These are phyloP conservation scores for Cronartium ribicola DNA, from an alignment of 1,284 basidiomycete species.

Conservation along the genomic window DNA sequence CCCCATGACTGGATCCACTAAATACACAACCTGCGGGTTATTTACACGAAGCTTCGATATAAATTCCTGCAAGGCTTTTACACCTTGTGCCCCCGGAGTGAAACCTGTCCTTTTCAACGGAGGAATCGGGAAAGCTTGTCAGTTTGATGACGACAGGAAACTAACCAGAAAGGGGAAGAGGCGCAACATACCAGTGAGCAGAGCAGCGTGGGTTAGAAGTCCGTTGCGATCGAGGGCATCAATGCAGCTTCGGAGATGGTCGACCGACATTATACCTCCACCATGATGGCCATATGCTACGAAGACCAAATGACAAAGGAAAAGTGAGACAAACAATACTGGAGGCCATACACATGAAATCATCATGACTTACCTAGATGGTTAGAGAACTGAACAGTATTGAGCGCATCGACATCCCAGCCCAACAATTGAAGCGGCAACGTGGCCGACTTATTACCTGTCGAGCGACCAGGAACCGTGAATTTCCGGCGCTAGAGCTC, in stretches of 20 bases:
- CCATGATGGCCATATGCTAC: slow-evolving; percentile 34
- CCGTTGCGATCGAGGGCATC: slow-evolving; percentile 22
- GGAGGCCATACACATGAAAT: slow-evolving; percentile 2
- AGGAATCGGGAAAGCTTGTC: neutral
- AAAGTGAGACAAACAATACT: neutral
- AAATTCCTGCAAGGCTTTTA: slow-evolving; percentile 20
- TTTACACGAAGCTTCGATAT: slow-evolving; percentile 9
- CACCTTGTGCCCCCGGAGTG: slow-evolving; percentile 31
- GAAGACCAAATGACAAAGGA: neutral
- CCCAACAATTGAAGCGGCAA: slow-evolving; percentile 93
- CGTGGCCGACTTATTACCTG: slow-evolving; percentile 74
- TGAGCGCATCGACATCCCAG: slow-evolving; percentile 93
- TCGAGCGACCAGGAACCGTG: slow-evolving; percentile 1
- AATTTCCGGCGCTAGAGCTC: neutral
- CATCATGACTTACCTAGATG: slow-evolving; percentile 66
- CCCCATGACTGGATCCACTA: slow-evolving; percentile 41
- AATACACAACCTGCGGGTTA: slow-evolving; percentile 24
- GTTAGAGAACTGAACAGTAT: slow-evolving; percentile 85
- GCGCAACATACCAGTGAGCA: slow-evolving; percentile 18
- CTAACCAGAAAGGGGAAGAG: neutral
- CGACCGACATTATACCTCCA: slow-evolving; percentile 18
- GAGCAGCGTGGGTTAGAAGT: slow-evolving; percentile 18
- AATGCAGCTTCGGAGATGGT: slow-evolving; percentile 36
- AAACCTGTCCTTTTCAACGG: slow-evolving; percentile 12
- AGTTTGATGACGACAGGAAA: neutral